phyloP scores from a whole-genome alignment of 768 basidiomycete genomes.

The Piloderma croceum region DNA sequence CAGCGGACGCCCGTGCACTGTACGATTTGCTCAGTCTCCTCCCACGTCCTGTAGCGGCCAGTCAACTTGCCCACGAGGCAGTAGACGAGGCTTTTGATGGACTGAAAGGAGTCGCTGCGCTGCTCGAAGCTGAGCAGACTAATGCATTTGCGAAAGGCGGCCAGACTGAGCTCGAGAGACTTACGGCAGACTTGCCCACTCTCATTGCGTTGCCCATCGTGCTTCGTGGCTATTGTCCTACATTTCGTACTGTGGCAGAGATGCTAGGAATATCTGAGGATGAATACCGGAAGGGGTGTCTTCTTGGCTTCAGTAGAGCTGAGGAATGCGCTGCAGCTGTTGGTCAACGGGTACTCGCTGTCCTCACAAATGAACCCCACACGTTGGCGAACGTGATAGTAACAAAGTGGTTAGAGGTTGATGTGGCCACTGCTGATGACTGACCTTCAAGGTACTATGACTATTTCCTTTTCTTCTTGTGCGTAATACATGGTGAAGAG shows the following conservation, averaged over 20 bases:
- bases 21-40: conserved; percentile 54
- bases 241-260: conserved; percentile 39
- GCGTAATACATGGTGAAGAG: too few relatives aligned
- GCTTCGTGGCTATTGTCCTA: conserved; percentile 40
- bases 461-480: neutral
- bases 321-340: conserved; percentile 65
- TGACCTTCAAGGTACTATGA: neutral
- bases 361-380: conserved; percentile 32
- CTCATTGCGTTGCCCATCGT: conserved; percentile 69
- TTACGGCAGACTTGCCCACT: conserved; percentile 65
- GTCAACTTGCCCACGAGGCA: conserved; percentile 66
- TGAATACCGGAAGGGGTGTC: conserved; percentile 61
- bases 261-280: conserved; percentile 56
- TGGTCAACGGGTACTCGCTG: conserved; percentile 50
- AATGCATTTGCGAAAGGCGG: conserved; percentile 20
- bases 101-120: conserved; percentile 47
- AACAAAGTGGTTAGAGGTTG: conserved; percentile 47
- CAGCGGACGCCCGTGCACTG: conserved; percentile 56
- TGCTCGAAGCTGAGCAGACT: conserved; percentile 47
- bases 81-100: conserved; percentile 75
- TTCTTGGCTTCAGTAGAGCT: conserved; percentile 72
- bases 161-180: conserved; percentile 41
- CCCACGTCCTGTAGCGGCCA: conserved; percentile 53
- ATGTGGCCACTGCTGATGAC: conserved; percentile 25
- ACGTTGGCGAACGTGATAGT: conserved; percentile 33